Percentiles rank a stretch among this genome's conserved stretches.
Conservation (phyloP, 768 basidiomycete genomes). For the Mycena amicta region DNA sequence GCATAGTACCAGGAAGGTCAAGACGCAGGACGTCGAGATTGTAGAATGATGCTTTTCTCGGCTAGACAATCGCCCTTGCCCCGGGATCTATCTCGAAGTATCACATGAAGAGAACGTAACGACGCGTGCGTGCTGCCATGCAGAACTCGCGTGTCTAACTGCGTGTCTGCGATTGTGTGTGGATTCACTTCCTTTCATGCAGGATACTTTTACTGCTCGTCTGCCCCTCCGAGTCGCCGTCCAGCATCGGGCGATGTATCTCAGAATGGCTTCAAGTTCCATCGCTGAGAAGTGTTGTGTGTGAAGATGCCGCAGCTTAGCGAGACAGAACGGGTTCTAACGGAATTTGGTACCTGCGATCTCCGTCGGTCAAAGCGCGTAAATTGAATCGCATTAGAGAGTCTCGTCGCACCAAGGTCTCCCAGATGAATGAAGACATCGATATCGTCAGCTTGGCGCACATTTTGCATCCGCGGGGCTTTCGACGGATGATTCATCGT, state of each 20-base stretch:
- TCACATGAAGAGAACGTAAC: no score
- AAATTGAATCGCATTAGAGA: neutral
- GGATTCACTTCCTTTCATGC: neutral
- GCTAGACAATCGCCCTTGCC: no score
- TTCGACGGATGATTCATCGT: conserved; percentile 3
- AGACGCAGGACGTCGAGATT: no score
- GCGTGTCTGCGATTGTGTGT: neutral
- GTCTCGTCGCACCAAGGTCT: neutral
- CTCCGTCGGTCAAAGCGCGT: neutral
- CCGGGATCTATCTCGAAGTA: no score
- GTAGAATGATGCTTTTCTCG: no score
- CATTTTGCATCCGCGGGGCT: conserved; percentile 18
- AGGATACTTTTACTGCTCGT: no score
- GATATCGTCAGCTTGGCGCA: no score
- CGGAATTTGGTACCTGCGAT: neutral
- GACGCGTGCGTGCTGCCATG: no score
- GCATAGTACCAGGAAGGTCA: conserved; percentile 44
- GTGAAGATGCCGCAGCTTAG: neutral
- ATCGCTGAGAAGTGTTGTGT: neutral
- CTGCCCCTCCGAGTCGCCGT: no score
- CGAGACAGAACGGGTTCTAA: neutral
- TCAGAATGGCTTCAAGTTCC: neutral
- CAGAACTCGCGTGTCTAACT: no score
- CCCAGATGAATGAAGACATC: neutral
- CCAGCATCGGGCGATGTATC: neutral